These are phyloP conservation scores for Sporisorium iseilematis-ciliati DNA, from an alignment of 1,284 basidiomycete genomes.

Conservation along the genomic window DNA sequence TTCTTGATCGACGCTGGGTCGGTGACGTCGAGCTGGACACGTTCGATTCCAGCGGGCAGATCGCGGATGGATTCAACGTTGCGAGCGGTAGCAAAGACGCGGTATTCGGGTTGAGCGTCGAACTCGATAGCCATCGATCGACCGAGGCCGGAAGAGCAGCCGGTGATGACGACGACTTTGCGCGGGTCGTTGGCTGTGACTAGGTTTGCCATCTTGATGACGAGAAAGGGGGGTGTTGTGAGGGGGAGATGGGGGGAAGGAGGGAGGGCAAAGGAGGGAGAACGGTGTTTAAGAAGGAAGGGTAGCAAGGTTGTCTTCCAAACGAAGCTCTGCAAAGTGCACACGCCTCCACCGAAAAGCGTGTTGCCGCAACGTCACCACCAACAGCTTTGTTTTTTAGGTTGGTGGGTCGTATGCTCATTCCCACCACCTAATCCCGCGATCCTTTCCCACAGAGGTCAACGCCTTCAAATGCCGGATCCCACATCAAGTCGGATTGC, in stretches of 20 bases:
- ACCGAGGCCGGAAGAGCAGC: constrained; percentile 60
- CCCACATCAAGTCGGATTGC: no score
- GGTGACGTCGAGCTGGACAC: constrained; percentile 59
- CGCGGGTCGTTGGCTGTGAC: constrained; percentile 35
- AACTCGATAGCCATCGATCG: constrained; percentile 60
- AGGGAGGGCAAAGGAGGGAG: not conserved
- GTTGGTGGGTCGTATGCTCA: no score
- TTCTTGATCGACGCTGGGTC: constrained; percentile 36
- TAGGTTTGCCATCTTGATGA: constrained; percentile 24
- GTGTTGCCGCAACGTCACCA: not conserved
- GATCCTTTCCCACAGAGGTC: no score
- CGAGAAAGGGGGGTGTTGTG: not conserved
- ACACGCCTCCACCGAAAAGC: not conserved
- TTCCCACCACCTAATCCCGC: no score
- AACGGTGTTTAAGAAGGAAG: not conserved
- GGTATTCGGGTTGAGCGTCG: constrained; percentile 36
- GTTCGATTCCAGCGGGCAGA: constrained; percentile 52
- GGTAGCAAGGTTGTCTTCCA: not conserved
- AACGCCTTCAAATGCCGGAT: no score
- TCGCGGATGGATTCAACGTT: constrained; percentile 51
- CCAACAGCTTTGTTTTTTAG: not conserved
- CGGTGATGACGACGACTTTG: constrained; percentile 60
- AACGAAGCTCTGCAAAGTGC: not conserved
- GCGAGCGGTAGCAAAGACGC: constrained; percentile 62
- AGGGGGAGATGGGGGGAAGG: not conserved